A percentile compares a stretch with the other conserved stretches of the same genome.
phyloP scores from a whole-genome alignment of 1,284 basidiomycete genomes.

The Leccinum cinnamomeum region DNA sequence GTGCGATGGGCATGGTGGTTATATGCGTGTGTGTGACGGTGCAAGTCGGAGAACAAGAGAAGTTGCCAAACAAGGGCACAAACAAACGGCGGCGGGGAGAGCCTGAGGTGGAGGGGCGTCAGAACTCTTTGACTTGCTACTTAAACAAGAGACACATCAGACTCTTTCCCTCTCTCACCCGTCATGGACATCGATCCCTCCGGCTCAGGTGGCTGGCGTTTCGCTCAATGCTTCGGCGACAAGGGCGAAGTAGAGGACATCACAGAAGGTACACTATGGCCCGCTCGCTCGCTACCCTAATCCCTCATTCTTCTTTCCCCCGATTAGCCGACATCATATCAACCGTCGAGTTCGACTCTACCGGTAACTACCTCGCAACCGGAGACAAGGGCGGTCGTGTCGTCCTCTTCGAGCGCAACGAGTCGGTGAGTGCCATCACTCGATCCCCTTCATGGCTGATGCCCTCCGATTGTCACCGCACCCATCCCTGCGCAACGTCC shows the following conservation, averaged over 20 bases:
- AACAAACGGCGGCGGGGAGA: slow-evolving; percentile 25
- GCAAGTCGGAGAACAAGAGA: slow-evolving; percentile 27
- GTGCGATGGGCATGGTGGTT: slow-evolving; percentile 73
- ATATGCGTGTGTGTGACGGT: slow-evolving; percentile 22
- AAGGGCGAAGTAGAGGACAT: slow-evolving; percentile 99
- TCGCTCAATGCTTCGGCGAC: slow-evolving; percentile 99
- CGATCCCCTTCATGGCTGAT: slow-evolving; percentile 29
- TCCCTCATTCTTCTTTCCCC: slow-evolving; percentile 29
- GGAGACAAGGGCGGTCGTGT: slow-evolving; percentile 99
- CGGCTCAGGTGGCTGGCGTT: slow-evolving; percentile 90
- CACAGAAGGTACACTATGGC: slow-evolving; percentile 76
- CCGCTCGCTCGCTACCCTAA: slow-evolving; percentile 21
- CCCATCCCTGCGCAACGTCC: background rate
- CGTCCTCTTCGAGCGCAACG: slow-evolving; percentile 98
- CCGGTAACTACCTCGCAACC: slow-evolving; percentile 98
- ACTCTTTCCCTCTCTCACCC: slow-evolving; percentile 14
- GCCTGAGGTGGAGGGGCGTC: slow-evolving; percentile 13
- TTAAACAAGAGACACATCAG: slow-evolving; percentile 11
- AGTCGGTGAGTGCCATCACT: slow-evolving; percentile 68
- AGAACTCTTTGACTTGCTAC: slow-evolving; percentile 18
- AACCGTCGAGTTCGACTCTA: slow-evolving; percentile 99
- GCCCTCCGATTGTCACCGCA: slow-evolving; percentile 27
- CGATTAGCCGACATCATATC: slow-evolving; percentile 94
- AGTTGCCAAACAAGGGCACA: slow-evolving; percentile 37
- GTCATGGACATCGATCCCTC: slow-evolving; percentile 80